A percentile compares a stretch with the other conserved stretches of the same genome.
These are phyloP conservation scores for Cucurbita maxima DNA, from an alignment of 306 rosid species.

Conservation along the genomic window DNA sequence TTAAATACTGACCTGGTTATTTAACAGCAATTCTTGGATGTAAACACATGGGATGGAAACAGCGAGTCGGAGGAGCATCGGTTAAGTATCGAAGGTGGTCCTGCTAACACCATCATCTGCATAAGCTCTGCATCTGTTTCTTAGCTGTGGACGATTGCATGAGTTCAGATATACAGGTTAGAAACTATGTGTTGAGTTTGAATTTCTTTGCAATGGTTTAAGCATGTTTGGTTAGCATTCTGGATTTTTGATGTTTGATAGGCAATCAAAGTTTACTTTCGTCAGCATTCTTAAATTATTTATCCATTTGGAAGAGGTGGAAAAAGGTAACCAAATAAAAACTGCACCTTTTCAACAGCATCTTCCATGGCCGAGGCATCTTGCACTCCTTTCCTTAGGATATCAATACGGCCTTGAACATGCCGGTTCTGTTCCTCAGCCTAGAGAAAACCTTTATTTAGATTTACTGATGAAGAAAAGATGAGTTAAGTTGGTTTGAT, in stretches of 20 bases:
- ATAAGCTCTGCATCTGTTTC: neutral
- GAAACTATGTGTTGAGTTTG: neutral
- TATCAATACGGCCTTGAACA: constrained; percentile 23
- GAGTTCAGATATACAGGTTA: neutral
- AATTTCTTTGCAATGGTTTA: neutral
- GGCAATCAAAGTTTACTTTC: neutral
- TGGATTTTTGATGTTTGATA: too few relatives aligned
- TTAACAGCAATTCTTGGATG: neutral
- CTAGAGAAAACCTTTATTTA: constrained; percentile 11
- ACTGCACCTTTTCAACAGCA: constrained; percentile 24
- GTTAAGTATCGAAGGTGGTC: neutral
- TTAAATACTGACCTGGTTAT: neutral
- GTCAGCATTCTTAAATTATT: constrained; percentile 3
- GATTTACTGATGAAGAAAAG: neutral
- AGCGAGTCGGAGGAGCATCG: neutral
- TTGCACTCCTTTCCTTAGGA: constrained; percentile 29
- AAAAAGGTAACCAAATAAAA: constrained; percentile 4
- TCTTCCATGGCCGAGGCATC: constrained; percentile 18
- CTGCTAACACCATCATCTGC: neutral
- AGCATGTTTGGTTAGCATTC: neutral
- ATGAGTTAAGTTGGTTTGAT: neutral
- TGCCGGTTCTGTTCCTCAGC: constrained; percentile 42
- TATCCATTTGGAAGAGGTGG: constrained; percentile 4
- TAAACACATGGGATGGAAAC: neutral
- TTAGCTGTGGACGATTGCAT: neutral